These are phyloP conservation scores for Clathrus columnatus DNA, from an alignment of 768 basidiomycete species.

Conservation along the genomic window DNA sequence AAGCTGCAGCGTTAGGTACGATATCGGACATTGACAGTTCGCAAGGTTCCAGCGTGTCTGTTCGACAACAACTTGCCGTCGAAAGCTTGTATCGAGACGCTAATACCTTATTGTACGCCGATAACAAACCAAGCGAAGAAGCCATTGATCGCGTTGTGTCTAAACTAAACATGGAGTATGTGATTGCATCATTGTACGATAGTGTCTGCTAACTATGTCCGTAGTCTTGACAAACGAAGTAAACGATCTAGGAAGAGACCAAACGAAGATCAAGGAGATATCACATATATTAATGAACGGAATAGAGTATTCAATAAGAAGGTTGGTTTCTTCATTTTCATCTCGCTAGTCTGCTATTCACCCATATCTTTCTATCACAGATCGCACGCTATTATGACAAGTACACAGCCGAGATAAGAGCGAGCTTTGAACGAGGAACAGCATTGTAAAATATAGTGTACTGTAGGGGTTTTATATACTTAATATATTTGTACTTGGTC, in stretches of 20 bases:
- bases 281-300: slow-evolving; percentile 98
- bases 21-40: slow-evolving; percentile 17
- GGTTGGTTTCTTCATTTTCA: slow-evolving; percentile 31
- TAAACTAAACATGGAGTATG: slow-evolving; percentile 91
- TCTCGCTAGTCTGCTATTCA: neutral
- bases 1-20: slow-evolving; percentile 70
- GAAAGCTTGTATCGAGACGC: slow-evolving; percentile 90
- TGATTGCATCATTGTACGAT: slow-evolving; percentile 16
- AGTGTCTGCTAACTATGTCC: slow-evolving; percentile 3
- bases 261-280: slow-evolving; percentile 91
- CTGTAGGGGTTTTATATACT: neutral
- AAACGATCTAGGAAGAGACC: slow-evolving; percentile 83
- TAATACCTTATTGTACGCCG: slow-evolving; percentile 87
- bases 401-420: slow-evolving; percentile 92
- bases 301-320: slow-evolving; percentile 98
- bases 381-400: slow-evolving; percentile 95
- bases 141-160: slow-evolving; percentile 86
- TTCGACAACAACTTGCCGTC: slow-evolving; percentile 58
- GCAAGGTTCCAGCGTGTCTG: slow-evolving; percentile 44
- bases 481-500: no score
- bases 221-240: slow-evolving; percentile 79
- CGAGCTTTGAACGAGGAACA: slow-evolving; percentile 96
- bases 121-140: slow-evolving; percentile 92
- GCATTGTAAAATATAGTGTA: slow-evolving; percentile 49
- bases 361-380: slow-evolving; percentile 27